Conservation (phyloP, 2,329 filamentous ascomycete species). For the Sclerotinia glacialis region DNA sequence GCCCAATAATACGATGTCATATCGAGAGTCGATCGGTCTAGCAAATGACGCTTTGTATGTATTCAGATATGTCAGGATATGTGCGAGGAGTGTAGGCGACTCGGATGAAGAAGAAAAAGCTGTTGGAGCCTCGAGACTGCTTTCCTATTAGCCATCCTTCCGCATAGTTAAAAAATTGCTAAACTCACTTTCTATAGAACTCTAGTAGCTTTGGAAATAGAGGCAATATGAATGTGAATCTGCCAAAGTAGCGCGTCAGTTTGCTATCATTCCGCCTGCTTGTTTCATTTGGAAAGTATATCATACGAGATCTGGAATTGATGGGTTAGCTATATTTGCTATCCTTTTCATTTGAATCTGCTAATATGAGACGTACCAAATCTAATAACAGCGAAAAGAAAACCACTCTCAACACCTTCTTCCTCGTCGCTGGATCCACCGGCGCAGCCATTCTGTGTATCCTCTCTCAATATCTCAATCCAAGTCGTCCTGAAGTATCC, state of each 20-base stretch:
- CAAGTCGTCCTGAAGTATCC: too few relatives aligned
- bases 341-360: not conserved
- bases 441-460: slow-evolving; percentile 34
- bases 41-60: slow-evolving; percentile 93
- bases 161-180: slow-evolving; percentile 74
- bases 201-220: slow-evolving; percentile 93
- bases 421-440: slow-evolving; percentile 60
- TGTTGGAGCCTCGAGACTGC: slow-evolving; percentile 67
- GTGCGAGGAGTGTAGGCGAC: slow-evolving; percentile 68
- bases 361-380: slow-evolving; percentile 57
- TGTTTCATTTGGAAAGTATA: slow-evolving; percentile 2
- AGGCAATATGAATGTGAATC: slow-evolving; percentile 94
- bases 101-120: slow-evolving; percentile 44
- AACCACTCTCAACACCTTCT: slow-evolving; percentile 80
- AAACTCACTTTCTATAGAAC: slow-evolving; percentile 81
- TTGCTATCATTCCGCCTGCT: not conserved
- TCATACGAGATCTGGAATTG: slow-evolving; percentile 22
- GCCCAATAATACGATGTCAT: slow-evolving; percentile 94
- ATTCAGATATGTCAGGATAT: slow-evolving; percentile 79
- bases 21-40: slow-evolving; percentile 88
- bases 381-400: slow-evolving; percentile 88
- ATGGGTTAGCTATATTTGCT: slow-evolving; percentile 16
- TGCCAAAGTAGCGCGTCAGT: slow-evolving; percentile 22
- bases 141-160: slow-evolving; percentile 48
- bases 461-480: not conserved